Base-by-base conservation (phyloP, 2,329 filamentous ascomycete genomes). In the Lecanicillium sp. region DNA sequence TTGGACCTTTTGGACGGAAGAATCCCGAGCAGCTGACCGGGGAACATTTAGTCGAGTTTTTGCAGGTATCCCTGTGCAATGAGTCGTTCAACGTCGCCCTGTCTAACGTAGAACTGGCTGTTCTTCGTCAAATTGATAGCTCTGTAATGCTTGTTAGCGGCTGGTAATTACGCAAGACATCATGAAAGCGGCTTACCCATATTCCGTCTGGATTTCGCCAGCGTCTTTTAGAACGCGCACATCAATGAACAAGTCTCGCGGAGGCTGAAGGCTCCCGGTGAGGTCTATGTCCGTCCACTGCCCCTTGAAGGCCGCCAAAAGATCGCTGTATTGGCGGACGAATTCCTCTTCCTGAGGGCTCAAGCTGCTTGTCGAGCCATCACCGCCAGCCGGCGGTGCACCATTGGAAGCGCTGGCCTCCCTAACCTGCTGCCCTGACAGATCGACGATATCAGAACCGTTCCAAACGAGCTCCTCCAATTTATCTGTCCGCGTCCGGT, bases 261-360 rank as follows among this genome's bases (percentile, higher is more conserved):
- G 92, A 17, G 92, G 92, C 56, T 95, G 88, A 56, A 98, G 68
- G 54, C 85, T 92, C 22, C 92, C 92, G 3, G 92, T 96, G 39
- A 98, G 68, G 61, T 98, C 92, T 49, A 98, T 84, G 58, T 98
- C 92, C 15, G 90, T 97, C 90, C 90, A 98, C 54, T 95, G 88
- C 1, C 92, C 92, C 60, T 98, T 98, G 63, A 94, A 96, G 2
- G 88, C 87, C n/a, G 90, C 87, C 40, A 98, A 67, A 48, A 98
- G 69, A 54, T 98, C 89, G 47, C 84, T 82, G 56, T 96, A 98
- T 54, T 89, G 83, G 44, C 90, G 75, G 41, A 95, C 85, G 55
- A 96, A 98, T 52, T 97, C 92, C 60, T 96, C 89, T 60, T 98
- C 92, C 58, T 97, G 90, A 0, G 92, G 89, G 52, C 88, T 95